Evolutionary conservation across 116 monocot species (phyloP).

Genomic region (Iris pallida): DNA sequence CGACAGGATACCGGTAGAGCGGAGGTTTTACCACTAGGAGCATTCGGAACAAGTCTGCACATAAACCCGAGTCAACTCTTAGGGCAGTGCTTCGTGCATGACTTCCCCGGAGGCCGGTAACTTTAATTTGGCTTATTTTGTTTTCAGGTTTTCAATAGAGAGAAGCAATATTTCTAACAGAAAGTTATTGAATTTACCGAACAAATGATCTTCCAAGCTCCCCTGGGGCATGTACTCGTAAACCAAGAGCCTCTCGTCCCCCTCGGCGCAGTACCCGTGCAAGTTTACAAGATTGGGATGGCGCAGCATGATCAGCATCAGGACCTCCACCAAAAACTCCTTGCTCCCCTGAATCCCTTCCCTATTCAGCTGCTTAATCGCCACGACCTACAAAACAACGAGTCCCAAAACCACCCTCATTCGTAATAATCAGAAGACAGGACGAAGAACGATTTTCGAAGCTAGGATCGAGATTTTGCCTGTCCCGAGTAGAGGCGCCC

Average conservation of each 20-base stretch:
- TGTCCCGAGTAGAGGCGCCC: conserved; percentile 35
- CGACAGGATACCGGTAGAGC: no score
- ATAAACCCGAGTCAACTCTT: no score
- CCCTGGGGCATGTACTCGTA: conserved; percentile 58
- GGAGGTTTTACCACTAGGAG: no score
- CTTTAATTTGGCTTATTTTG: no score
- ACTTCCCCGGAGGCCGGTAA: no score
- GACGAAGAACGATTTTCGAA: no score
- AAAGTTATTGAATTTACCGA: conserved; percentile 17
- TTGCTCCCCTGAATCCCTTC: conserved; percentile 42
- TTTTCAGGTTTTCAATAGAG: no score
- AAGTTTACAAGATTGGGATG: conserved; percentile 41
- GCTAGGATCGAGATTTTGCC: conserved; percentile 10
- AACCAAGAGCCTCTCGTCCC: conserved; percentile 42
- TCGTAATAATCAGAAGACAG: no score
- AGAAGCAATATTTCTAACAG: no score
- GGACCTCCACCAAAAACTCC: conserved; percentile 50
- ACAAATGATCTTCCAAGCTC: conserved; percentile 46
- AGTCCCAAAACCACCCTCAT: not conserved
- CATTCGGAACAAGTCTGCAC: no score
- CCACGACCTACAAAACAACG: conserved; percentile 22
- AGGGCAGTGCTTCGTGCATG: no score
- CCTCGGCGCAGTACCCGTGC: conserved; percentile 42
- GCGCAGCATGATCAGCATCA: conserved; percentile 34
- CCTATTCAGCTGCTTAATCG: conserved; percentile 34